Conservation (phyloP, 371 early-diverging fungal species). For the Actinomortierella ambigua region DNA sequence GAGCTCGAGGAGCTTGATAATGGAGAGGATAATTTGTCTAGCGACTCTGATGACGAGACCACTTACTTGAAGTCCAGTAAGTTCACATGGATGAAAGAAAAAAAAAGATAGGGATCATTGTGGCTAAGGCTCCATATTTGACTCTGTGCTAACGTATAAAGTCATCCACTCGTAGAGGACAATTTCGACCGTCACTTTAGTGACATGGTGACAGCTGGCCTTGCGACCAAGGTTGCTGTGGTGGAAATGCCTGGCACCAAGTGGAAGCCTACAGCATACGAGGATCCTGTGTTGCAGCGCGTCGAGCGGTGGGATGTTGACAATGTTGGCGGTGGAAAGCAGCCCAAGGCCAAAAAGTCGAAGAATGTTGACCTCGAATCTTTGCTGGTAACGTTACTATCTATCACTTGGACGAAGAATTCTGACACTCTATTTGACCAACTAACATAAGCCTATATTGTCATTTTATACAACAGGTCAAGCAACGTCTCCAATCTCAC, state of each 20-base stretch:
- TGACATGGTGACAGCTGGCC: constrained; percentile 34
- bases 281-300: constrained; percentile 53
- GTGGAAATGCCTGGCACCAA: constrained; percentile 40
- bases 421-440: constrained; percentile 1
- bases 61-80: constrained; percentile 33
- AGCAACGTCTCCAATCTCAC: constrained; percentile 33
- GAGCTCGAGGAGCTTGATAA: constrained; percentile 32
- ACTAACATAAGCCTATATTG: background rate
- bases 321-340: constrained; percentile 33
- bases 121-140: background rate
- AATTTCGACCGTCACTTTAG: constrained; percentile 43
- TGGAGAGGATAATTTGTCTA: constrained; percentile 18
- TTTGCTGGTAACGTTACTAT: constrained; percentile 46
- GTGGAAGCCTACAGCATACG: constrained; percentile 47
- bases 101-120: too few relatives aligned
- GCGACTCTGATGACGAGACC: constrained; percentile 36
- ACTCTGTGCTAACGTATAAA: background rate
- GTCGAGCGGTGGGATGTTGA: constrained; percentile 48
- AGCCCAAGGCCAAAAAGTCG: constrained; percentile 35
- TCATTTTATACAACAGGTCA: constrained; percentile 18
- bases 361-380: constrained; percentile 43
- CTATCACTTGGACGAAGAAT: background rate
- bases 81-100: constrained; percentile 5
- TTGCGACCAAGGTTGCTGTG: constrained; percentile 41
- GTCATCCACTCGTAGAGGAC: constrained; percentile 16